These are phyloP conservation scores for Penicillium dipodomyicola DNA, from an alignment of 495 filamentous ascomycete genomes.

Conservation along the genomic window DNA sequence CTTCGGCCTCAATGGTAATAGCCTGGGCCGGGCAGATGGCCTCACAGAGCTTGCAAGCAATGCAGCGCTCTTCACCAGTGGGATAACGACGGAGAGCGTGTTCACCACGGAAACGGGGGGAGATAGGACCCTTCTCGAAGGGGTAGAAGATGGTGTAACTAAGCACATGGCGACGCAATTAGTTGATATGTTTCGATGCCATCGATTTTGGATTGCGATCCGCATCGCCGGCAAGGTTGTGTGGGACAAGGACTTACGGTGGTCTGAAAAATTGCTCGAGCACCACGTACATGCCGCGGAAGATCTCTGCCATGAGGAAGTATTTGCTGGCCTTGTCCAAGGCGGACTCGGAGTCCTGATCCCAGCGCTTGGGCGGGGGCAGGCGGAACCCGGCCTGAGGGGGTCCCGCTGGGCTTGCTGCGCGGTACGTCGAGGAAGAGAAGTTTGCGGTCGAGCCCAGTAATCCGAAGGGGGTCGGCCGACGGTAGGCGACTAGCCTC, in stretches of 20 bases:
- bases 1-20: conserved; percentile 98
- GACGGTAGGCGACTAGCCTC: conserved; percentile 53
- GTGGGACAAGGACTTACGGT: conserved; percentile 64
- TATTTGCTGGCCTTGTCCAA: conserved; percentile 84
- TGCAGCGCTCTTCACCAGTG: conserved; percentile 96
- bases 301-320: conserved; percentile 92
- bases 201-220: conserved; percentile 5
- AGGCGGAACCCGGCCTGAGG: conserved; percentile 77
- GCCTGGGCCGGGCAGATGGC: conserved; percentile 95
- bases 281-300: conserved; percentile 95
- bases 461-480: conserved; percentile 37
- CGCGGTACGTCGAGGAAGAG: conserved; percentile 57
- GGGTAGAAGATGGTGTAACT: conserved; percentile 99
- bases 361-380: conserved; percentile 63
- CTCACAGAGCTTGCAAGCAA: conserved; percentile 99
- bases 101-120: conserved; percentile 94
- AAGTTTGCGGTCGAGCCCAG: conserved; percentile 55
- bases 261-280: conserved; percentile 97
- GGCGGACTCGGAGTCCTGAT: conserved; percentile 65
- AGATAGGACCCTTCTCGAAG: conserved; percentile 98
- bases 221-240: conserved; percentile 6
- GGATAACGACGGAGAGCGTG: conserved; percentile 94
- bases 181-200: conserved; percentile 4
- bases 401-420: conserved; percentile 72
- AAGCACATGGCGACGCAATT: conserved; percentile 9